A percentile compares a stretch with the other conserved stretches of the same genome.
Conservation (phyloP, 495 filamentous ascomycete species). For the Lophiostoma macrostomum region DNA sequence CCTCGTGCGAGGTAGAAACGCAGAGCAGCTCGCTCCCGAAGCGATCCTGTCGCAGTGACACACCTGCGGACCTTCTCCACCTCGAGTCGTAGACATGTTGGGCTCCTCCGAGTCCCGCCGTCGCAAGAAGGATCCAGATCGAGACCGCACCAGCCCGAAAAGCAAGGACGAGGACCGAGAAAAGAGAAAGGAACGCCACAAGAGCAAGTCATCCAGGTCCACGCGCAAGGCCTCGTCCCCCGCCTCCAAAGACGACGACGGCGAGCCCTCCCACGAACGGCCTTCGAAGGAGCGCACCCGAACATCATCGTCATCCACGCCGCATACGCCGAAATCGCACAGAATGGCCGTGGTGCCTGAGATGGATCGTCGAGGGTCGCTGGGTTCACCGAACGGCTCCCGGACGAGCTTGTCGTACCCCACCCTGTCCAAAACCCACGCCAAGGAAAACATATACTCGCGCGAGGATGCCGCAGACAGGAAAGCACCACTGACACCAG, state of each 20-base stretch:
- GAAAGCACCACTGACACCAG: conserved; percentile 66
- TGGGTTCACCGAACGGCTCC: conserved; percentile 33
- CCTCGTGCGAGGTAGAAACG: conserved; percentile 21
- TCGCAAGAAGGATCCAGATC: conserved; percentile 37
- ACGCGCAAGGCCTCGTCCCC: conserved; percentile 16
- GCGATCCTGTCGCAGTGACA: conserved; percentile 5
- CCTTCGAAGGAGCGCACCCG: conserved; percentile 26
- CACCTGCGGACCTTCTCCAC: conserved; percentile 8
- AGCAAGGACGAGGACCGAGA: conserved; percentile 31
- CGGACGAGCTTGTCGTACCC: conserved; percentile 75
- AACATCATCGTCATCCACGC: conserved; percentile 17
- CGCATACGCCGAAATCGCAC: conserved; percentile 9
- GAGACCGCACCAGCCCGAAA: conserved; percentile 33
- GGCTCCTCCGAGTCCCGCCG: conserved; percentile 30
- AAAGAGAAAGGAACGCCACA: conserved; percentile 20
- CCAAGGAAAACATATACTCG: conserved; percentile 72
- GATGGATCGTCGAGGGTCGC: conserved; percentile 39
- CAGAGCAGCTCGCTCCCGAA: conserved; percentile 5
- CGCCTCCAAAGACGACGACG: conserved; percentile 16
- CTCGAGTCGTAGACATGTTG: conserved; percentile 21
- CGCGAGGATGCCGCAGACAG: conserved; percentile 53
- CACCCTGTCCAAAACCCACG: conserved; percentile 81
- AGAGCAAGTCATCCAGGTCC: conserved; percentile 1
- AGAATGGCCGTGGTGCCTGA: conserved; percentile 41
- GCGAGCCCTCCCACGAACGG: conserved; percentile 6